Percentiles rank a stretch among this genome's conserved stretches.
These are phyloP conservation scores for Penicillium canariense DNA, from an alignment of 495 filamentous ascomycete genomes.

Conservation along the genomic window DNA sequence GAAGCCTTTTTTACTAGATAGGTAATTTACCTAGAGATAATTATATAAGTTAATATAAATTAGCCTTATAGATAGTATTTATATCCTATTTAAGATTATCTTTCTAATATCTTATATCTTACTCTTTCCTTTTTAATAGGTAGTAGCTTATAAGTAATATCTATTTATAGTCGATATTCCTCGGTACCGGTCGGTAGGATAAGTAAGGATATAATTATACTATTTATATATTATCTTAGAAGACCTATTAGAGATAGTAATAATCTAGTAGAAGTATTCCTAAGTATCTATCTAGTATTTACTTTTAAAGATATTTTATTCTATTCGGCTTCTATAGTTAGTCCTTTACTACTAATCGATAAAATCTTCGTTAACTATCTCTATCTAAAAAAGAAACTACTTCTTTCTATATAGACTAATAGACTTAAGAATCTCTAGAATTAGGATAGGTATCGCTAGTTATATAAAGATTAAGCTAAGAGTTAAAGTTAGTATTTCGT, in stretches of 20 bases:
- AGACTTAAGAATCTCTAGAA: background rate
- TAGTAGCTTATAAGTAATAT: background rate
- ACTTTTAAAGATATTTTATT: background rate
- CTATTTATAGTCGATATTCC: conserved; percentile 3
- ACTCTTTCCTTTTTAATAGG: background rate
- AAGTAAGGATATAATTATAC: background rate
- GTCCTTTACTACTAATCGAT: conserved; percentile 10
- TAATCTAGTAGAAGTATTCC: conserved; percentile 10
- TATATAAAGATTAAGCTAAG: background rate
- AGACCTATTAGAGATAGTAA: background rate
- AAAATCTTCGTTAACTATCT: conserved; percentile 11
- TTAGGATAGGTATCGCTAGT: background rate
- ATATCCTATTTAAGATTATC: background rate
- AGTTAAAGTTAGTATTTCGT: background rate
- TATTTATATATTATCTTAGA: conserved; percentile 8
- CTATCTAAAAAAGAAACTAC: background rate
- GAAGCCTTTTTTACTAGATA: conserved; percentile 1
- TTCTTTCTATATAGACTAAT: background rate
- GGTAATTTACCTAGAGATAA: background rate
- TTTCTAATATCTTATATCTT: background rate
- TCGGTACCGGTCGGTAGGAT: background rate
- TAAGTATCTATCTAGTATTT: background rate
- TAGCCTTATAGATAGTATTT: too few species aligned
- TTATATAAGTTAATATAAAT: background rate
- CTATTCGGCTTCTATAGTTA: conserved; percentile 1